phyloP scores from a whole-genome alignment of 306 rosid genomes.

The Cucurbita maxima region DNA sequence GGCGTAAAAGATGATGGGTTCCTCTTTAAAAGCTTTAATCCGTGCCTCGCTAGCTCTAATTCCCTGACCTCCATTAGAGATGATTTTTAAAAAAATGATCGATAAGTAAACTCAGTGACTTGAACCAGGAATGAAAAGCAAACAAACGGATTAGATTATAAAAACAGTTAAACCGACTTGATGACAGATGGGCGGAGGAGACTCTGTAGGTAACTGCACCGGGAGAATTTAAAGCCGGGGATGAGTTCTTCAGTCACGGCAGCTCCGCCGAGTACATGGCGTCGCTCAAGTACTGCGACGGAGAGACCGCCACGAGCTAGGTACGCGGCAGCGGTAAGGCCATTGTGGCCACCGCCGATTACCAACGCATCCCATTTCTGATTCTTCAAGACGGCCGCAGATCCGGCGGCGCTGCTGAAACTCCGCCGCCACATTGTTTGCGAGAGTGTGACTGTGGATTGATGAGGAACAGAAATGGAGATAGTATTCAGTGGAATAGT shows the following conservation, averaged over 20 bases:
- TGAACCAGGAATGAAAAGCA: not conserved
- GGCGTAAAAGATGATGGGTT: constrained; percentile 89
- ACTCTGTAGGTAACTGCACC: constrained; percentile 91
- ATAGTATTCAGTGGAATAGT: too few species aligned
- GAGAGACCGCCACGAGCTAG: constrained; percentile 79
- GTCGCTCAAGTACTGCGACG: constrained; percentile 88
- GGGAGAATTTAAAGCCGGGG: constrained; percentile 81
- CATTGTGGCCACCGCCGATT: constrained; percentile 94
- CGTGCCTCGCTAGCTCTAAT: constrained; percentile 58
- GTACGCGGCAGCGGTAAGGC: constrained; percentile 82
- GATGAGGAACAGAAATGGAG: not conserved
- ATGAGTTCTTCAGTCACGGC: constrained; percentile 75
- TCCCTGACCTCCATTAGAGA: constrained; percentile 25
- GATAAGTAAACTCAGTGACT: not conserved
- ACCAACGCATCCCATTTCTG: constrained; percentile 84
- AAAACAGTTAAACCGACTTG: constrained; percentile 17
- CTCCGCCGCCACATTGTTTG: constrained; percentile 57
- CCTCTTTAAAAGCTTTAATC: constrained; percentile 69
- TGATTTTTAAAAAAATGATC: not conserved
- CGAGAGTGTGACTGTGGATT: not conserved
- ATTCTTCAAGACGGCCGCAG: constrained; percentile 18
- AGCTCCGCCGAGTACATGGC: constrained; percentile 84
- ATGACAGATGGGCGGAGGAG: constrained; percentile 77
- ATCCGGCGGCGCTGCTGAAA: constrained; percentile 27
- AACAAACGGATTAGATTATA: not conserved